These are phyloP conservation scores for Penstemon eatonii DNA, from an alignment of 257 asterid species.

Conservation along the genomic window DNA sequence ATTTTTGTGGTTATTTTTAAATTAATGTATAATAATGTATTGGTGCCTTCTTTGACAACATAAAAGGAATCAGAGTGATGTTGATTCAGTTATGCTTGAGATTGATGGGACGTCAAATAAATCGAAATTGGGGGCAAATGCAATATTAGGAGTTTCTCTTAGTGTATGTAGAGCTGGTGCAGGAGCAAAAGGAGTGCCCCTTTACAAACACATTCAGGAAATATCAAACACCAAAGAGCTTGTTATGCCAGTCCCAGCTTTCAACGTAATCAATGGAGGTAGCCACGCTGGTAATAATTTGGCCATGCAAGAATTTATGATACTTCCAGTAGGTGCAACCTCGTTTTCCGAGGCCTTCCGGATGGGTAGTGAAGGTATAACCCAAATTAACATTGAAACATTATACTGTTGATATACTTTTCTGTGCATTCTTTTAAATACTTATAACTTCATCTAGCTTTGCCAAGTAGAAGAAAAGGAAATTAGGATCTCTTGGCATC, in stretches of 20 bases:
- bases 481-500: no score
- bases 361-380: conserved; percentile 93
- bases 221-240: conserved; percentile 81
- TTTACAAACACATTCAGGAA: conserved; percentile 91
- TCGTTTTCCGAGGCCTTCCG: conserved; percentile 83
- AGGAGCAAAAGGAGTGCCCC: conserved; percentile 83
- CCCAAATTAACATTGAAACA: no score
- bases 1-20: background rate
- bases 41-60: background rate
- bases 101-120: conserved; percentile 94
- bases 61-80: conserved; percentile 73
- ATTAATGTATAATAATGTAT: background rate
- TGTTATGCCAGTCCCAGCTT: conserved; percentile 98
- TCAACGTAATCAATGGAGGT: conserved; percentile 96
- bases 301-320: conserved; percentile 99
- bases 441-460: no score
- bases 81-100: conserved; percentile 84
- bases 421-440: no score
- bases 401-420: no score
- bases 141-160: conserved; percentile 93
- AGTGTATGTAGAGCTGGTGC: conserved; percentile 98
- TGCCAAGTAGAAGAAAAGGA: no score
- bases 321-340: conserved; percentile 91
- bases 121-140: conserved; percentile 94
- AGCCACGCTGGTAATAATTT: conserved; percentile 98